A percentile compares a stretch with the other conserved stretches of the same genome.
These are phyloP conservation scores for Puccinia novopanici DNA, from an alignment of 1,284 basidiomycete genomes.

Conservation along the genomic window DNA sequence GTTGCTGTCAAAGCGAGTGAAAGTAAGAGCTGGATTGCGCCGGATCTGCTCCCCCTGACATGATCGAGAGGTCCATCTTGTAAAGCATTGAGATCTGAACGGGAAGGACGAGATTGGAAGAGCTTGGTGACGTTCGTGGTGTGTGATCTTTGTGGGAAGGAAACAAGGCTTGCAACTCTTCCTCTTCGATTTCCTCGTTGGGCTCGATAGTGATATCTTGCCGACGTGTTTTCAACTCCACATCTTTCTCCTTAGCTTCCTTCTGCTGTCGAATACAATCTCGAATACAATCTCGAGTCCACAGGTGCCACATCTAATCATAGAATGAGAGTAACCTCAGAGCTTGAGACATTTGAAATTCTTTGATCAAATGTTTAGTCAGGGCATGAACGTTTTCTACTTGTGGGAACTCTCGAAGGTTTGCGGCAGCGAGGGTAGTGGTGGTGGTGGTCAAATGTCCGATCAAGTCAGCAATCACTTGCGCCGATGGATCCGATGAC, in stretches of 20 bases:
- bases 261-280: no score
- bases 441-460: no score
- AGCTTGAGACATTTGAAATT: constrained; percentile 61
- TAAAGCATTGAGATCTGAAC: no score
- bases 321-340: constrained; percentile 61
- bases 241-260: constrained; percentile 69
- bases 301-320: constrained; percentile 71
- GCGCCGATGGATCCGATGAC: no score
- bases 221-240: constrained; percentile 75
- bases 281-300: no score
- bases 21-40: no score
- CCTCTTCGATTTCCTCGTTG: constrained; percentile 65
- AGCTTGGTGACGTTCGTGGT: no score
- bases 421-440: no score
- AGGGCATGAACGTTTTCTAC: constrained; percentile 59
- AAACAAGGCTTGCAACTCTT: constrained; percentile 56
- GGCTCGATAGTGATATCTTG: constrained; percentile 67
- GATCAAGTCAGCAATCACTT: no score
- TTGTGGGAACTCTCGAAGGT: neutral
- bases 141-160: constrained; percentile 60
- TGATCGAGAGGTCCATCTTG: no score
- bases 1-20: constrained; percentile 46
- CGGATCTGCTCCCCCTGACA: no score
- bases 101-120: no score
- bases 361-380: constrained; percentile 56